Conservation (phyloP, 306 rosid species). For the Cotoneaster glaucophyllus region DNA sequence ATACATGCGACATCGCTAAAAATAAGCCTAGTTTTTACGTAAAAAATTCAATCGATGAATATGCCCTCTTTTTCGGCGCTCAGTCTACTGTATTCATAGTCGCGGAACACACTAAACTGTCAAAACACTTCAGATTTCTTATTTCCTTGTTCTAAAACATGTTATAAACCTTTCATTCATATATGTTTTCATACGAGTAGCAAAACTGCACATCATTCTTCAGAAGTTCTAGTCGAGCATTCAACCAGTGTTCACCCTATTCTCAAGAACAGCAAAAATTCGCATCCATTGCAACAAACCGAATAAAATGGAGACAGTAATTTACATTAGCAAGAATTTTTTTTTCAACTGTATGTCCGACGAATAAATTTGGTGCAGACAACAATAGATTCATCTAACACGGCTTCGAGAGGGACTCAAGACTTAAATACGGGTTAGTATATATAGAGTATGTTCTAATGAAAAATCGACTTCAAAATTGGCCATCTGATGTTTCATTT, state of each 20-base stretch:
- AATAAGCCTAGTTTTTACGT: too few relatives aligned
- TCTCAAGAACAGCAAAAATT: not conserved
- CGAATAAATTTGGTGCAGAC: not conserved
- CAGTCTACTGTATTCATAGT: too few relatives aligned
- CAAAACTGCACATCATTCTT: not conserved
- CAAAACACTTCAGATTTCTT: not conserved
- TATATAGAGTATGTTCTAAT: not conserved
- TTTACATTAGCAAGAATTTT: not conserved
- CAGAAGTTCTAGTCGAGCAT: too few relatives aligned
- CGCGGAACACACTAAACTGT: not conserved
- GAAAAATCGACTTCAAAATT: not conserved
- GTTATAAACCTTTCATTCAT: not conserved
- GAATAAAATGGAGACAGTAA: not conserved
- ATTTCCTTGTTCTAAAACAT: not conserved
- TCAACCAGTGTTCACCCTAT: not conserved
- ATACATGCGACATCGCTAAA: too few relatives aligned
- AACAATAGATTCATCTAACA: not conserved
- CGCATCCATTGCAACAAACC: not conserved
- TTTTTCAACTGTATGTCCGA: not conserved
- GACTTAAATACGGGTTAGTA: not conserved
- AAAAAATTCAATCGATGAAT: too few relatives aligned
- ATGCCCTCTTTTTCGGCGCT: too few relatives aligned
- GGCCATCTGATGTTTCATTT: not conserved
- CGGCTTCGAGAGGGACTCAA: not conserved
- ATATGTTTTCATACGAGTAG: not conserved